phyloP scores from a whole-genome alignment of 192 early-diverging fungal genomes.

The Powellomyces hirtus region DNA sequence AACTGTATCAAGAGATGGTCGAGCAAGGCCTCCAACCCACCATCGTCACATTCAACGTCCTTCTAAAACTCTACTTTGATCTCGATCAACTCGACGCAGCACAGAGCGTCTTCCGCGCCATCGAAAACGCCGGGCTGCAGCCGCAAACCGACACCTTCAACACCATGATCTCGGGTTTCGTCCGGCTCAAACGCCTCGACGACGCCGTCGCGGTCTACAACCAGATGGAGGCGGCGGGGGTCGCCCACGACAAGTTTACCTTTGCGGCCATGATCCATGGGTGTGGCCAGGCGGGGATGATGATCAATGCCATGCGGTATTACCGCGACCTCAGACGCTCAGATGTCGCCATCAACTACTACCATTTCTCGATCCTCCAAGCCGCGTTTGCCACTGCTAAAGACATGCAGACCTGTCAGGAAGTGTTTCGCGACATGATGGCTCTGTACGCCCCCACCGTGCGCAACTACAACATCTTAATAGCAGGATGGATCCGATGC shows the following conservation, averaged over 20 bases:
- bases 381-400: conserved; percentile 19
- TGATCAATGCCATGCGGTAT: conserved; percentile 26
- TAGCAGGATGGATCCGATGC: conserved; percentile 7
- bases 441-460: conserved; percentile 3
- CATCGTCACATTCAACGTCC: conserved; percentile 9
- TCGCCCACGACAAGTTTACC: conserved; percentile 8
- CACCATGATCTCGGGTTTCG: conserved; percentile 7
- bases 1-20: not conserved
- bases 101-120: not conserved
- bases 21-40: conserved; percentile 2
- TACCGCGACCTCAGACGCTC: conserved; percentile 6
- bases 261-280: conserved; percentile 13
- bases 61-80: conserved; percentile 1
- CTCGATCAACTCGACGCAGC: conserved; percentile 2
- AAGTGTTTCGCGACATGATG: conserved; percentile 24
- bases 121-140: conserved; percentile 6
- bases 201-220: conserved; percentile 11
- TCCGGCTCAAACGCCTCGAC: not conserved
- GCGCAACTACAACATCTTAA: conserved; percentile 15
- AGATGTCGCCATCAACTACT: not conserved
- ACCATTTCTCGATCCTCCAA: conserved; percentile 20
- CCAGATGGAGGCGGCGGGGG: conserved; percentile 5
- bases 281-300: conserved; percentile 9
- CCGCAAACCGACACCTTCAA: conserved; percentile 16
- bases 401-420: conserved; percentile 23